phyloP scores from a whole-genome alignment of 768 basidiomycete genomes.

The Lentinula boryana region DNA sequence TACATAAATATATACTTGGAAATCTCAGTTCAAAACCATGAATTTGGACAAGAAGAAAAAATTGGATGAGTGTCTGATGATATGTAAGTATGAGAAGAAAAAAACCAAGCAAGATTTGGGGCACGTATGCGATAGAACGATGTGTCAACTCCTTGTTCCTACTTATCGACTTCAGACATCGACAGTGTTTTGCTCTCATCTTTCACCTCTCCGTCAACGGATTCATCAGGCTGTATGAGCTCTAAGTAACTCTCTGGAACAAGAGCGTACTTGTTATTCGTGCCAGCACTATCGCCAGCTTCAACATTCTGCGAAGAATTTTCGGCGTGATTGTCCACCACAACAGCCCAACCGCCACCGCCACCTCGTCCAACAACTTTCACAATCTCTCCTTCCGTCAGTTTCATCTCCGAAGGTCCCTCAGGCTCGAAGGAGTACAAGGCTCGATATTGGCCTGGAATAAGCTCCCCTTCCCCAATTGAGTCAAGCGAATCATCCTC shows the following conservation, averaged over 20 bases:
- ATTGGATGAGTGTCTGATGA: not conserved
- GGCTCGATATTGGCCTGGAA: constrained; percentile 72
- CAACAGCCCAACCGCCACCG: constrained; percentile 71
- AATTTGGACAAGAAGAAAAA: not conserved
- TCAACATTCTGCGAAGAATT: constrained; percentile 10
- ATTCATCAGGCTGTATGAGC: constrained; percentile 40
- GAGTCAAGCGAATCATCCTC: constrained; percentile 12
- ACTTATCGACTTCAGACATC: not conserved
- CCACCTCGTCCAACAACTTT: constrained; percentile 69
- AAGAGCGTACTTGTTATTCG: constrained; percentile 45
- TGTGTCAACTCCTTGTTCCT: not conserved
- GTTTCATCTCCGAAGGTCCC: constrained; percentile 75
- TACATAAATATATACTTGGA: constrained; percentile 1
- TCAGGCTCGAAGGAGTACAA: constrained; percentile 76
- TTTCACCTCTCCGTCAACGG: constrained; percentile 16
- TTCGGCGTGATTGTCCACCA: constrained; percentile 31
- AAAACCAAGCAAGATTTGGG: too few species aligned
- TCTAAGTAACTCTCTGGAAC: constrained; percentile 80
- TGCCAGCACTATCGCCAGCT: not conserved
- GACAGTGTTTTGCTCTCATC: not conserved
- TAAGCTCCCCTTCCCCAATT: constrained; percentile 33
- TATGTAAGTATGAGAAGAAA: too few species aligned
- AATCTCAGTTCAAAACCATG: constrained; percentile 10
- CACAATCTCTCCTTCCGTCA: constrained; percentile 74
- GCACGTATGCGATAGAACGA: not conserved